These are phyloP conservation scores for Rosellinia necatrix DNA, from an alignment of 2,329 filamentous ascomycete species.

Conservation along the genomic window DNA sequence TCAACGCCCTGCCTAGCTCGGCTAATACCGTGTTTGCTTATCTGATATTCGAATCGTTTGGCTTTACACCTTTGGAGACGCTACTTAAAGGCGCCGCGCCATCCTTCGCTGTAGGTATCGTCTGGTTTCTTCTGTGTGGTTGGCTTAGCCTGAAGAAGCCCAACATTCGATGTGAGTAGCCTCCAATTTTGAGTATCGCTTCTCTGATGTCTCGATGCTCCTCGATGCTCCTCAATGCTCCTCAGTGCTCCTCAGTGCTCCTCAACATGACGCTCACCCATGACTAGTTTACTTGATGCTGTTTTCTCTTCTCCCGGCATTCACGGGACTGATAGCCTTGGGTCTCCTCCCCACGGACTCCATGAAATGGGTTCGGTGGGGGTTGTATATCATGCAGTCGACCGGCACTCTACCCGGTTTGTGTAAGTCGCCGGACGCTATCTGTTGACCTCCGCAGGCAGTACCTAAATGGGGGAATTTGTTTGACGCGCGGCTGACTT, in stretches of 20 bases:
- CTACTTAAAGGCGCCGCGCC: conserved; percentile 41
- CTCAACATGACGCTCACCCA: background rate
- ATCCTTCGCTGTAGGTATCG: conserved; percentile 36
- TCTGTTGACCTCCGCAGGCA: no score
- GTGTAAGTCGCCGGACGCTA: conserved; percentile 29
- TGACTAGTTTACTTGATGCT: conserved; percentile 33
- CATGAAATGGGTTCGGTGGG: conserved; percentile 39
- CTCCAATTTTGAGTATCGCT: background rate
- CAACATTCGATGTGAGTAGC: conserved; percentile 39
- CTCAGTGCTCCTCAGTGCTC: no score
- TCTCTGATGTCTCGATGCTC: no score
- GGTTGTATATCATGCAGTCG: conserved; percentile 40
- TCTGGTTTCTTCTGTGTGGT: conserved; percentile 38
- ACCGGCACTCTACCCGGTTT: conserved; percentile 37
- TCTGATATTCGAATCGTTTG: conserved; percentile 41
- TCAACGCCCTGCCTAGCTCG: conserved; percentile 42
- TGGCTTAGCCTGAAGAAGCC: conserved; percentile 35
- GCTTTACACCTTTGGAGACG: conserved; percentile 41
- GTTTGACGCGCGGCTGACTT: conserved; percentile 22
- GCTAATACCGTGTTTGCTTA: conserved; percentile 42
- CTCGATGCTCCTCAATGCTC: no score
- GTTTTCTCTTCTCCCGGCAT: conserved; percentile 39
- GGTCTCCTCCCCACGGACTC: conserved; percentile 36
- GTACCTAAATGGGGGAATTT: no score
- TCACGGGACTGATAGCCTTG: conserved; percentile 40